These are phyloP conservation scores for Annona cherimola DNA, from an alignment of 164 flowering plant genomes.

Conservation along the genomic window DNA sequence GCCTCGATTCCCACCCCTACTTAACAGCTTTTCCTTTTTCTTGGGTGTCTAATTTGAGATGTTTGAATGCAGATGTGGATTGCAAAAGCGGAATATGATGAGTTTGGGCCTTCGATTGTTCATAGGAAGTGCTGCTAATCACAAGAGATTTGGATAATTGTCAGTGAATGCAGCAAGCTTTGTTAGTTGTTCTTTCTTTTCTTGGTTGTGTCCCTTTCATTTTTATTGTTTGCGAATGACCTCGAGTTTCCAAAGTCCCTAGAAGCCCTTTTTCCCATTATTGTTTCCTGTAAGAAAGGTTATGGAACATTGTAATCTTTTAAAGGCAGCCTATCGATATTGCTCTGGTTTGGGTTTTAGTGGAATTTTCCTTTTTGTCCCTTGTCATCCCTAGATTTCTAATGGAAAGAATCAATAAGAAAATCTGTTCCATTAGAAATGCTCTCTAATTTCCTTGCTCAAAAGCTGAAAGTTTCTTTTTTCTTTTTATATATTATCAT, in stretches of 20 bases:
- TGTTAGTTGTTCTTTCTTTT: not conserved
- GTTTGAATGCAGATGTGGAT: conserved; percentile 35
- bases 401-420: conserved; percentile 3
- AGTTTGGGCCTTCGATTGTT: conserved; percentile 39
- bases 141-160: not conserved
- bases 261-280: not conserved
- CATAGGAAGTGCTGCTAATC: conserved; percentile 39
- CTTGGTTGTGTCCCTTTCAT: not conserved
- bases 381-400: not conserved
- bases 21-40: not conserved
- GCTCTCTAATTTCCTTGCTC: not conserved
- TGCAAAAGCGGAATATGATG: conserved; percentile 34
- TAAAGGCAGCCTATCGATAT: conserved; percentile 2
- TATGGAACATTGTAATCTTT: conserved; percentile 1
- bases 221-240: not conserved
- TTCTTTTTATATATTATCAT: no score
- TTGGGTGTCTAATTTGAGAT: not conserved
- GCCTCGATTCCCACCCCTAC: no score
- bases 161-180: conserved; percentile 3
- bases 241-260: not conserved
- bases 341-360: not conserved
- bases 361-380: not conserved
- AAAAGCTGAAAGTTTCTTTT: not conserved
- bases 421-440: not conserved
- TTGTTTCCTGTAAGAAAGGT: not conserved